Evolutionary conservation across 768 basidiomycete species (phyloP).

Genomic region (Panaeolus cyanescens): DNA sequence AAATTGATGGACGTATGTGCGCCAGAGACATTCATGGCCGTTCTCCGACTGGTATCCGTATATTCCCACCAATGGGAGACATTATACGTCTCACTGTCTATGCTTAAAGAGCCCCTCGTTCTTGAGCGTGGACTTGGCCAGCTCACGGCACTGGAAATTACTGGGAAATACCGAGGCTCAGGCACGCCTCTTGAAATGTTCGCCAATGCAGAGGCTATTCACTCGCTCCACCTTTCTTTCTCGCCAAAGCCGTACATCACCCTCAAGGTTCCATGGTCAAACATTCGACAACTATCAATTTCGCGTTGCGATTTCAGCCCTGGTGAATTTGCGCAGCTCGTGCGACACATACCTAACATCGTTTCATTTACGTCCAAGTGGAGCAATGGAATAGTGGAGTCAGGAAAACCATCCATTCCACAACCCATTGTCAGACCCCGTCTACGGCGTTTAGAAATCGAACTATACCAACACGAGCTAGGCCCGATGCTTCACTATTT

Average conservation of each 20-base stretch:
- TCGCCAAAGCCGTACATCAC: slow-evolving; percentile 5
- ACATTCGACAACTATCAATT: slow-evolving; percentile 5
- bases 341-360: slow-evolving; percentile 9
- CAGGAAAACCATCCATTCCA: background rate
- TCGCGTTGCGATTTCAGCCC: slow-evolving; percentile 9
- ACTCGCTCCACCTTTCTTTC: slow-evolving; percentile 3
- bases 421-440: background rate
- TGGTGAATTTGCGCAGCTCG: slow-evolving; percentile 14
- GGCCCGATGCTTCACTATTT: slow-evolving; percentile 9
- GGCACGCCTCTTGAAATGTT: slow-evolving; percentile 7
- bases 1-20: slow-evolving; percentile 12
- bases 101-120: slow-evolving; percentile 7
- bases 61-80: slow-evolving; percentile 14
- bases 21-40: slow-evolving; percentile 4
- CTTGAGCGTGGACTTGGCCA: slow-evolving; percentile 5
- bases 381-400: slow-evolving; percentile 4
- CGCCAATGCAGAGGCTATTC: background rate
- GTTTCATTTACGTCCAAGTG: slow-evolving; percentile 9
- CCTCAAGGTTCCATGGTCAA: slow-evolving; percentile 7
- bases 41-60: slow-evolving; percentile 7
- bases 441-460: slow-evolving; percentile 6
- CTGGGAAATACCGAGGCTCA: slow-evolving; percentile 5
- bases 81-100: slow-evolving; percentile 11
- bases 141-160: slow-evolving; percentile 2
- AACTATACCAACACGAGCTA: slow-evolving; percentile 9